Base-by-base conservation (phyloP, 805 yeast genomes). In the Yamadazyma sp. region DNA sequence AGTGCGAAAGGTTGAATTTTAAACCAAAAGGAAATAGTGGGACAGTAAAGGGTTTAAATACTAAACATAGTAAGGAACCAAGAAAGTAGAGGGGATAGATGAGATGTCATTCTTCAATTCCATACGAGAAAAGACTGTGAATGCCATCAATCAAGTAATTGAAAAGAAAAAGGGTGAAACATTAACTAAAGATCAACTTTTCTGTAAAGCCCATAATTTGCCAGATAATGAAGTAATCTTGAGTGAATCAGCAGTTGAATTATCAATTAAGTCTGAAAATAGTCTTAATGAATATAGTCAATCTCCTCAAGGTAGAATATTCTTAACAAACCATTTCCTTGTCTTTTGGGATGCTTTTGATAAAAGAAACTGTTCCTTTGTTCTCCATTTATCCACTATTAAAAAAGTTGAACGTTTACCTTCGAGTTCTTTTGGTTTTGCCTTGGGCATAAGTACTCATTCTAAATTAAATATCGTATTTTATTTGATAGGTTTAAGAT, bases 371-470 rank as follows among this genome's bases (percentile, higher is more conserved):
- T 83, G 93, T 53, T 72, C 77, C 5, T 75, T 91, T 50, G 72
- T 72, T 3, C 48, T 91, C 19, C 93, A 91, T 42, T 60, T 93
- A 27, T 77, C 89, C 1, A 77, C 95, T 1, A 63, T 93, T 24
- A 80, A 83, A 50, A 80, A 87, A 42, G 94, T 93, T 12, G 96
- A 91, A 54, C 70, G 97, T 35, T 71, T 87, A 14, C 94, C 95
- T 8, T 71, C 86, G 1, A 71, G 79, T 37, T 70, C 85, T 1
- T 84, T 80, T 53, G 80, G 85, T 13, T 85, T 88, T 60, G 88
- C 95, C 1, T 68, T 93, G 13, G 65, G 79, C n/a, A 60, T 91
- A 10, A 69, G 75, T 5, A 76, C 95, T 2, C 78, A 80, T 38
- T 78, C 82, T 20, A 84, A 80, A 11, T 54, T 82, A 38, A 70